phyloP scores from a whole-genome alignment of 257 asterid genomes.

The Coffea eugenioides region DNA sequence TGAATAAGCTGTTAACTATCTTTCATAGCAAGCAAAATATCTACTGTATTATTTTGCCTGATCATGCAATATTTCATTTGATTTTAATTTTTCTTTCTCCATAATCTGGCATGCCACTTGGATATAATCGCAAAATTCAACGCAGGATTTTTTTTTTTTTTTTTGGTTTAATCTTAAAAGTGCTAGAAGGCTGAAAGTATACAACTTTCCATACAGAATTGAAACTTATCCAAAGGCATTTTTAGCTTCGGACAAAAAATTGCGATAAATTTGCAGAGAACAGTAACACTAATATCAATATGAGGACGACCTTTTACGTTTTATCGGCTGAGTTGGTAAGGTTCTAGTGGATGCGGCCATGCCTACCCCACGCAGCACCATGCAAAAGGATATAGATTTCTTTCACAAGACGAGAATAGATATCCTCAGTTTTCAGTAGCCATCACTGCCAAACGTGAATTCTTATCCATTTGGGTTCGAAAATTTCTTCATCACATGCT shows the following conservation, averaged over 20 bases:
- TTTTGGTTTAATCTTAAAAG: too few species aligned
- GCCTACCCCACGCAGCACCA: slow-evolving; percentile 8
- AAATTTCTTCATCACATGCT: slow-evolving; percentile 11
- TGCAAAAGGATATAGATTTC: not conserved
- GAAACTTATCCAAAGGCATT: not conserved
- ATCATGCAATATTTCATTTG: not conserved
- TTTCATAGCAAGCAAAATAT: not conserved
- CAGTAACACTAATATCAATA: too few species aligned
- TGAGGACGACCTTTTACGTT: too few species aligned
- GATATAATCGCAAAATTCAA: not conserved
- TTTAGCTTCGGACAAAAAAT: not conserved
- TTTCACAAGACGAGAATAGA: slow-evolving; percentile 16
- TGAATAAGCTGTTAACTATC: not conserved
- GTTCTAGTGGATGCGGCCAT: not conserved
- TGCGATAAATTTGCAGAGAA: not conserved
- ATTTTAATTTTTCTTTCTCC: not conserved
- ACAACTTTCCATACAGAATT: not conserved
- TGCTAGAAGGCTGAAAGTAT: not conserved
- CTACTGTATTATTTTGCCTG: not conserved
- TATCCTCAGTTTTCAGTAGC: not conserved
- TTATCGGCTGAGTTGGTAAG: not conserved
- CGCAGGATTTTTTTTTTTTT: too few species aligned
- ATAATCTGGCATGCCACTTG: too few species aligned
- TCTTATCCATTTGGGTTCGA: slow-evolving; percentile 15
- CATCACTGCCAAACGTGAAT: slow-evolving; percentile 5